Base-by-base conservation (phyloP, 2,329 filamentous ascomycete species). In the Trichoderma sp. region DNA sequence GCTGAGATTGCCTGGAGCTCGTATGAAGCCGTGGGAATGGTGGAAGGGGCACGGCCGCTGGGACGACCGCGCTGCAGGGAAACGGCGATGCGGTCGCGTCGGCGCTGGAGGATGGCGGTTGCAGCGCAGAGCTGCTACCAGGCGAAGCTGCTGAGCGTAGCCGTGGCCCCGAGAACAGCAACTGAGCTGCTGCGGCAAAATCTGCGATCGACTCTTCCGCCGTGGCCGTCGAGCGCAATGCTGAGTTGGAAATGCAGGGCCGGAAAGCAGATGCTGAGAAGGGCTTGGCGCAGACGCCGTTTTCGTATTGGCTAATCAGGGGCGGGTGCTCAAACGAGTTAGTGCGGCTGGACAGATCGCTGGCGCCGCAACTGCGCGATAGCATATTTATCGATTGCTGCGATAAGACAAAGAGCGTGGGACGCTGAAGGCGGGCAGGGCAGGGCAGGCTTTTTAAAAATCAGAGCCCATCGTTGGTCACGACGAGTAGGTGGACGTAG, bases 21-120 rank as follows among this genome's bases (percentile, higher is more conserved):
- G 80, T 81, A 78, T 73, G 84, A 80, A 84, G 83, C 83, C 84
- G 83, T 85, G 79, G 82, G 81, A 79, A 79, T 76, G 76, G 79
- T 72, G 73, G 72, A 73, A 75, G 73, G 74, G 77, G 78, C 81
- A 81, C 82, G 79, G 79, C 82, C 81, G 83, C 78, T 77, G 78
- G 75, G 75, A 83, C 80, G 82, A 83, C 82, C 79, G 81, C 82
- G 80, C 76, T 75, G 73, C 71, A 70, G 71, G 72, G 70, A 31
- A 56, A 75, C 75, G 73, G 74, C 71, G 75, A 72, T 61, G 73
- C 71, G 63, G 67, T 75, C 73, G 73, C 73, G 71, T 70, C 61
- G 68, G 72, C 68, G 74, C 73, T 72, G 74, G 73, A 64, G 27
- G 43, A 29, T 58, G 53, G 60, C 68, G 68, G 60, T 10, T 37